These are phyloP conservation scores for Hypsizygus marmoreus DNA, from an alignment of 768 basidiomycete species.

Conservation along the genomic window DNA sequence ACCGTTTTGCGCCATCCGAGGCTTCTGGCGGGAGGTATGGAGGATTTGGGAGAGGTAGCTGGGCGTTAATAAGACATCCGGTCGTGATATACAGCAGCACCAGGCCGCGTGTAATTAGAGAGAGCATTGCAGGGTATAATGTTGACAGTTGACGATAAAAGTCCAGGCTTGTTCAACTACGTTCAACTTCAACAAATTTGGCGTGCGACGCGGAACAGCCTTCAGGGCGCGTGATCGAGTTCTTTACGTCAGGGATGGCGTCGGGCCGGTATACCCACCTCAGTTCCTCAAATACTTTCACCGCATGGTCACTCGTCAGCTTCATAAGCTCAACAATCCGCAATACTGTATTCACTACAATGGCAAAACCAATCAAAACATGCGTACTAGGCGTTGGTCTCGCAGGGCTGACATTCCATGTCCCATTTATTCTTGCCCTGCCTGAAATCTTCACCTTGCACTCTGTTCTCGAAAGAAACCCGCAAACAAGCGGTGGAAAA, in stretches of 20 bases:
- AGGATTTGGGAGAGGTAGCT: constrained; percentile 64
- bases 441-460: constrained; percentile 70
- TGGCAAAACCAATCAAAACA: constrained; percentile 57
- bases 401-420: constrained; percentile 76
- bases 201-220: background rate
- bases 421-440: constrained; percentile 75
- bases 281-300: no score
- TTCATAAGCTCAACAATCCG: no score
- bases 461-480: constrained; percentile 77
- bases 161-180: no score
- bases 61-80: constrained; percentile 41
- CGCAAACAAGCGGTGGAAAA: constrained; percentile 59
- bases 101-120: constrained; percentile 21
- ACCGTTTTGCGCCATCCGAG: constrained; percentile 52
- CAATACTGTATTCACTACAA: constrained; percentile 18
- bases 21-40: constrained; percentile 65
- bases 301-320: no score
- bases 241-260: background rate
- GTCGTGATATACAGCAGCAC: constrained; percentile 19
- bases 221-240: background rate
- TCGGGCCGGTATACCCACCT: no score
- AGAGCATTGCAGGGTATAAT: constrained; percentile 15
- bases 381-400: constrained; percentile 80
- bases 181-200: no score
- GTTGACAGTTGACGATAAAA: no score